Conservation (phyloP, 2,329 filamentous ascomycete species). For the Penicillium sp. region DNA sequence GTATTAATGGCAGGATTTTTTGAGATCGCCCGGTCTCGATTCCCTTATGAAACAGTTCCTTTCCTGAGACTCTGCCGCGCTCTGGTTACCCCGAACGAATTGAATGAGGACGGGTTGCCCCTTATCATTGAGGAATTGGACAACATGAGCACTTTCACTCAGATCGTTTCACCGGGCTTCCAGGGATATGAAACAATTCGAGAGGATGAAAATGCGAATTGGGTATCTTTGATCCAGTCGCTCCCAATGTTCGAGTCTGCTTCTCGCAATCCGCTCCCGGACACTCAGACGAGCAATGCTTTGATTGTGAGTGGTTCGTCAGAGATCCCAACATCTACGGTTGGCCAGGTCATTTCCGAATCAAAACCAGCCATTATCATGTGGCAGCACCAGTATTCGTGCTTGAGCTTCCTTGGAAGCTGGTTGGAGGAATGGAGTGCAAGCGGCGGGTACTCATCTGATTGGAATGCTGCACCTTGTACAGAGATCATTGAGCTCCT, state of each 20-base stretch:
- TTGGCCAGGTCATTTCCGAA: conserved; percentile 68
- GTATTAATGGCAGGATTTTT: conserved; percentile 60
- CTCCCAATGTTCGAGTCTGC: conserved; percentile 51
- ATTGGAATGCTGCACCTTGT: conserved; percentile 60
- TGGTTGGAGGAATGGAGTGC: conserved; percentile 53
- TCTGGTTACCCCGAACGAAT: conserved; percentile 52
- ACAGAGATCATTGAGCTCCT: conserved; percentile 73
- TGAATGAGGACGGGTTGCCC: conserved; percentile 49
- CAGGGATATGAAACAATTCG: conserved; percentile 72
- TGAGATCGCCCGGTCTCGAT: conserved; percentile 69
- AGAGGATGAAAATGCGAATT: conserved; percentile 83
- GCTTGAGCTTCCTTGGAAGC: conserved; percentile 74
- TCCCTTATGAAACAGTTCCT: conserved; percentile 80
- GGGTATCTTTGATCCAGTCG: conserved; percentile 61
- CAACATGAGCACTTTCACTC: conserved; percentile 71
- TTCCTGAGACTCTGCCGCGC: conserved; percentile 71
- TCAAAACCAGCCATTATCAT: conserved; percentile 71
- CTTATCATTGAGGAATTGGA: conserved; percentile 64
- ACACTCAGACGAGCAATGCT: conserved; percentile 28
- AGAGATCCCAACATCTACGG: conserved; percentile 38
- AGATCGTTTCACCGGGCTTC: conserved; percentile 70
- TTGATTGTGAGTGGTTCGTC: conserved; percentile 38
- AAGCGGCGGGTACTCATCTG: conserved; percentile 51
- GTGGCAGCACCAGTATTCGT: conserved; percentile 74
- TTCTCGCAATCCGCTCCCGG: conserved; percentile 23